Evolutionary conservation across 257 asterid species (phyloP), one percentile per base, ranked within the genome.

Genomic region (Perilla frutescens): DNA sequence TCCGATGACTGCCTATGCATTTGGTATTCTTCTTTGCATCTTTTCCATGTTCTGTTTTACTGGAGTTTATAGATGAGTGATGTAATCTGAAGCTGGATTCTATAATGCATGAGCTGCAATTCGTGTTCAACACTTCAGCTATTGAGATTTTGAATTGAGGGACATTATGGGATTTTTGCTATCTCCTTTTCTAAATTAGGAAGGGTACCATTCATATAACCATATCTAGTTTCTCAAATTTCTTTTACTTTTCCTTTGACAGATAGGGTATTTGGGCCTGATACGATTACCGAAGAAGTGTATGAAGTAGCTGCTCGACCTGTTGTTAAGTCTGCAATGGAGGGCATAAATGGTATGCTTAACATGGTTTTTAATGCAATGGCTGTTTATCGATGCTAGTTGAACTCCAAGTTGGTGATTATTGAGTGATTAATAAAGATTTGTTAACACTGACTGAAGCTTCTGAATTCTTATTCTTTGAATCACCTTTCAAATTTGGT

Each of bases 251-350:
- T 15, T 68, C 64, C 20, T 39, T 57, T 73, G 72, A 61, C 87
- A 95, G 99, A 95, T 77, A 95, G 86, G 80, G 95, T 95, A 32
- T 95, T 95, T 85, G 96, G 96, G 70, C 89, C 91, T 73, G 77
- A 87, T 80, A 90, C 97, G 60, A 62, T 36, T 76, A 95, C 98
- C 31, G 94, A 74, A 69, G 99, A 95, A 62, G 98, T 95, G 66
- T 95, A 92, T 78, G 96, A 92, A 74, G 91, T 95, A 60, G 93
- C 99, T 77, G 98, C 96, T 77, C 89, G 92, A 72, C 98, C 99
- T 31, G 99, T 95, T 12, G 89, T 95, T 70, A 88, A 87, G 88
- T 87, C 98, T 81, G 98, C 99, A 50, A 95, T 95, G 99, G 99
- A 95, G 48, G 99, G 99, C 54, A 73, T 95, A 53, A 95, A 92